Evolutionary conservation across 345 rosid genomes (phyloP).

Genomic region (Sisymbrium altissimum): DNA sequence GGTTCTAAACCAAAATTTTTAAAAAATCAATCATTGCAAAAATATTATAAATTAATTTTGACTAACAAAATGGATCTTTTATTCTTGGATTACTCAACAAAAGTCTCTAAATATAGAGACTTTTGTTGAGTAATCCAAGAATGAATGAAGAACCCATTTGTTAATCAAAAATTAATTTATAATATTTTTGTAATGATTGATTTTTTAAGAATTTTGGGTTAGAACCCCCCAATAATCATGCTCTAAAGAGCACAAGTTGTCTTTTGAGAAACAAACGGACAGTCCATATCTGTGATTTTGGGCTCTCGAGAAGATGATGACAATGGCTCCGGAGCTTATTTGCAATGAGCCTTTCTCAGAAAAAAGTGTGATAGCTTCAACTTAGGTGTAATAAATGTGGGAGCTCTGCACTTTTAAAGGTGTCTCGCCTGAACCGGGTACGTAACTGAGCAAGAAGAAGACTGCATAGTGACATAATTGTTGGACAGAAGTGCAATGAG

Average conservation of each 20-base stretch:
- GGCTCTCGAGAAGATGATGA: conserved; percentile 89
- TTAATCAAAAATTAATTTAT: too few relatives aligned
- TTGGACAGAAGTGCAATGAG: conserved; percentile 85
- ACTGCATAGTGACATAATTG: conserved; percentile 28
- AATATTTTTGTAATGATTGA: too few relatives aligned
- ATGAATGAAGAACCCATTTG: too few relatives aligned
- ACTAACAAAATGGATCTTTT: too few relatives aligned
- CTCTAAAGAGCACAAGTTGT: conserved; percentile 82
- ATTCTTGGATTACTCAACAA: too few relatives aligned
- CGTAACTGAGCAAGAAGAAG: conserved; percentile 8
- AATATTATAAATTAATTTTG: too few relatives aligned
- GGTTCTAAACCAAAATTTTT: too few relatives aligned
- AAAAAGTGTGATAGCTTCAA: conserved; percentile 98
- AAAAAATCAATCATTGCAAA: too few relatives aligned
- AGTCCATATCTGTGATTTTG: conserved; percentile 97
- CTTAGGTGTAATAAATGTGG: conserved; percentile 97
- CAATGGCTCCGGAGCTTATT: conserved; percentile 96
- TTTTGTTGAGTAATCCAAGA: too few relatives aligned
- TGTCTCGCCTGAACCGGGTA: conserved; percentile 86
- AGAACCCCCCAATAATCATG: too few relatives aligned
- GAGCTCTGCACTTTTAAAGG: conserved; percentile 94
- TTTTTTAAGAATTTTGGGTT: too few relatives aligned
- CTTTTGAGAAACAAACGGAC: conserved; percentile 86
- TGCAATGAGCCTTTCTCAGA: conserved; percentile 88
- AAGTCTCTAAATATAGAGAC: too few relatives aligned